Evolutionary conservation across 2,329 filamentous ascomycete species (phyloP).

Genomic region (Pseudogymnoascus sp.): DNA sequence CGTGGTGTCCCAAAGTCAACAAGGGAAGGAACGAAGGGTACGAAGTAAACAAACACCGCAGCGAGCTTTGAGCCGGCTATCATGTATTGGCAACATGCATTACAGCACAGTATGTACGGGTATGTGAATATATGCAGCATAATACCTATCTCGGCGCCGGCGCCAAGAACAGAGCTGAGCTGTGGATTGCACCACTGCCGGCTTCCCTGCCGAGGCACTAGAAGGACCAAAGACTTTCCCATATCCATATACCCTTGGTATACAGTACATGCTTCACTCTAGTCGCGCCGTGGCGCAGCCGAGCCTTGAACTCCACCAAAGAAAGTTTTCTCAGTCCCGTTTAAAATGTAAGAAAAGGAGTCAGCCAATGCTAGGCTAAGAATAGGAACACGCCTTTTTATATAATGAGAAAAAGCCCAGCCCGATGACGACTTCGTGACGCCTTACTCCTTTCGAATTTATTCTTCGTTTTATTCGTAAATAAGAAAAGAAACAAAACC

Average conservation of each 20-base stretch:
- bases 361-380: conserved; percentile 5
- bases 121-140: background rate
- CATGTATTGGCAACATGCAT: background rate
- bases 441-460: background rate
- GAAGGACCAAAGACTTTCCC: conserved; percentile 1
- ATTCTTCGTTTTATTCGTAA: background rate
- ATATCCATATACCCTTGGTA: background rate
- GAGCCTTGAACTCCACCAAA: background rate
- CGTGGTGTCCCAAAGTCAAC: background rate
- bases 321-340: conserved; percentile 2
- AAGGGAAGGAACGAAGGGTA: background rate
- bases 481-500: background rate
- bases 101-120: background rate
- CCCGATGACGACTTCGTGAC: background rate
- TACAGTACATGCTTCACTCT: background rate
- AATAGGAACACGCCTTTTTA: conserved; percentile 8
- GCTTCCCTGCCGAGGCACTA: conserved; percentile 1
- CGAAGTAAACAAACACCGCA: background rate
- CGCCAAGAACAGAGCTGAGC: background rate
- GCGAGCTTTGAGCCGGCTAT: background rate
- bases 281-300: background rate
- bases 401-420: background rate
- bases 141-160: background rate
- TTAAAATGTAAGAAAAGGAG: background rate
- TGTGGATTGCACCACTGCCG: background rate